Percentiles rank a stretch among this genome's conserved stretches.
These are phyloP conservation scores for Phytophthora europaea DNA, from an alignment of 352 stramenopile species.

Conservation along the genomic window DNA sequence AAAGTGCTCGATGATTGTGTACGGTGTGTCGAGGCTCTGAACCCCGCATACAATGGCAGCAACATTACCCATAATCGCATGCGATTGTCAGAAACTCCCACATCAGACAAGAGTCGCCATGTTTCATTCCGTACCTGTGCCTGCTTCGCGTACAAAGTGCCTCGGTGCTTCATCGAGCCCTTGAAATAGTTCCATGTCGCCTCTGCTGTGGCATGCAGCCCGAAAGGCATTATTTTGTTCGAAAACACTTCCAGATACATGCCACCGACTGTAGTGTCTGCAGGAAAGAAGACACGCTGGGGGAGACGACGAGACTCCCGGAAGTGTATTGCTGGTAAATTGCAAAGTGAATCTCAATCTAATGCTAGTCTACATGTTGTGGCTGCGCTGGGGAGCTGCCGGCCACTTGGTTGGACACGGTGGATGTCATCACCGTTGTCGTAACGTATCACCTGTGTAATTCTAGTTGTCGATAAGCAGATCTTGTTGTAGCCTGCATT, in stretches of 20 bases:
- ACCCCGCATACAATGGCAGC: neutral
- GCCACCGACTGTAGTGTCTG: too few species aligned
- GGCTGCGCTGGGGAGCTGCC: too few species aligned
- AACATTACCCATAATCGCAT: neutral
- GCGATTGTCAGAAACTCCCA: neutral
- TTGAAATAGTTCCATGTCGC: slow-evolving; percentile 52
- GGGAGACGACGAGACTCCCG: too few species aligned
- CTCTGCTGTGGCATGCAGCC: slow-evolving; percentile 31
- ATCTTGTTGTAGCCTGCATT: too few species aligned
- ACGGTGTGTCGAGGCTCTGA: slow-evolving; percentile 46
- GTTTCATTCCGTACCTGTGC: slow-evolving; percentile 30
- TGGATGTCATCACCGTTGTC: too few species aligned
- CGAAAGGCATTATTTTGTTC: slow-evolving; percentile 43
- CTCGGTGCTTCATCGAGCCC: slow-evolving; percentile 44
- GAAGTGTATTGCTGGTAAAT: too few species aligned
- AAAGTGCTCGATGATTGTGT: slow-evolving; percentile 71
- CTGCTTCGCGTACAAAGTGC: slow-evolving; percentile 43
- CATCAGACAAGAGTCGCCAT: neutral
- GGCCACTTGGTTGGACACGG: too few species aligned
- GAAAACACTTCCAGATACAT: slow-evolving; percentile 47
- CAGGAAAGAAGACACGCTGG: too few species aligned
- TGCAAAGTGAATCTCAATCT: too few species aligned
- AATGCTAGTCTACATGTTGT: too few species aligned
- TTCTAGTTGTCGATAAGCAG: too few species aligned
- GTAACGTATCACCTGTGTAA: too few species aligned